Evolutionary conservation across 75 land plant species (phyloP).

Genomic region (Picea glauca): DNA sequence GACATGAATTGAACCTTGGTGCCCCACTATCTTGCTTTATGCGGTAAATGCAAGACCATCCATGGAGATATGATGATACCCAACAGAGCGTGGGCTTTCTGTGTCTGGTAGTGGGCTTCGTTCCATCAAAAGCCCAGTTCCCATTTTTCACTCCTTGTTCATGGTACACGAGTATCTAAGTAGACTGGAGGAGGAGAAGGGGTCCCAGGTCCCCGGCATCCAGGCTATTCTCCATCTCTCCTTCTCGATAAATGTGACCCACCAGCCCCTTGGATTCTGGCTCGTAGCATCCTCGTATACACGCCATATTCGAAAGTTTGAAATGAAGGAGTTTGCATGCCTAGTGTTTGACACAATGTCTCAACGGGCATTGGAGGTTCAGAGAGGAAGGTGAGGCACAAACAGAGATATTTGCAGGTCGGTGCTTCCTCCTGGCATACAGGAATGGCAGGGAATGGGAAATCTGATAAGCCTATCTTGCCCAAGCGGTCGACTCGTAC

Average conservation of each 20-base stretch:
- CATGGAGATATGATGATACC: not conserved
- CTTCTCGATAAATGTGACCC: conserved; percentile 5
- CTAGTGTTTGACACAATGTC: conserved; percentile 1
- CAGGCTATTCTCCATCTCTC: not conserved
- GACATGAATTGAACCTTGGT: not conserved
- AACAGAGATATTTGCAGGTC: not conserved
- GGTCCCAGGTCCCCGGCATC: not conserved
- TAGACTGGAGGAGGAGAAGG: conserved; percentile 1
- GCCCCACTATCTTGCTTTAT: not conserved
- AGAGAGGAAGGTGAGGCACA: not conserved
- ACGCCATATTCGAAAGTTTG: no score
- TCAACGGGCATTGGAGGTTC: not conserved
- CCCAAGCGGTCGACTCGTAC: conserved; percentile 5
- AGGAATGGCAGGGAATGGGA: conserved; percentile 7
- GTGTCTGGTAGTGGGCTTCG: not conserved
- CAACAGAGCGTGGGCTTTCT: not conserved
- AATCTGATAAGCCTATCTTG: not conserved
- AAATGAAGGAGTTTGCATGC: not conserved
- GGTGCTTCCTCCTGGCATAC: not conserved
- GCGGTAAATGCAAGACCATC: not conserved
- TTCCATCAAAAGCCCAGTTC: not conserved
- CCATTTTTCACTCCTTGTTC: not conserved
- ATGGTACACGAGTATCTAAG: not conserved
- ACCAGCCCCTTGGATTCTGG: conserved; percentile 7
- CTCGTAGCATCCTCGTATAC: not conserved